Evolutionary conservation across 2,329 filamentous ascomycete genomes (phyloP).

Genomic region (Hypocreales sp.): DNA sequence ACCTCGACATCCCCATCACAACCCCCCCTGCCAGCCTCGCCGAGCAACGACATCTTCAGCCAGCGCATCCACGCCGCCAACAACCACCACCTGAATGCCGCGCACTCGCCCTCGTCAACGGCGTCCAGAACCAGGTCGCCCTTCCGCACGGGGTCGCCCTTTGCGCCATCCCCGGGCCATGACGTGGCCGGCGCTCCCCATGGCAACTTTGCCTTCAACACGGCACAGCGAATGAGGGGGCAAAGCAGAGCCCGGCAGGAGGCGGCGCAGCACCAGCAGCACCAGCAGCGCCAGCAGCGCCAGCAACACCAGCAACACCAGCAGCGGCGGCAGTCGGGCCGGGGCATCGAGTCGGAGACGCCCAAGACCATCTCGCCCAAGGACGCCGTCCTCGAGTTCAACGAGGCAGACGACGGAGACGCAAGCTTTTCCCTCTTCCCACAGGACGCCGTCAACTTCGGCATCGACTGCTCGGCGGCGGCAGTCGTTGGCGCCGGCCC

Average conservation of each 20-base stretch:
- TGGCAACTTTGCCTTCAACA: constrained; percentile 23
- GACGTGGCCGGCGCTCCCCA: constrained; percentile 20
- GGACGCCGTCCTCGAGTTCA: constrained; percentile 76
- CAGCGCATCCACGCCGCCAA: constrained; percentile 69
- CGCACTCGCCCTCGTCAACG: constrained; percentile 30
- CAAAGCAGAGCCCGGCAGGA: constrained; percentile 46
- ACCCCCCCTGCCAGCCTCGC: constrained; percentile 29
- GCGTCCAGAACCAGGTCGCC: constrained; percentile 58
- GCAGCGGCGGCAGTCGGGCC: constrained; percentile 9
- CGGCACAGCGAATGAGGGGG: constrained; percentile 44
- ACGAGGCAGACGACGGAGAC: constrained; percentile 57
- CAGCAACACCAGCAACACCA: background rate
- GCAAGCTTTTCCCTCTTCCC: constrained; percentile 61
- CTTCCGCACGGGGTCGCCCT: constrained; percentile 57
- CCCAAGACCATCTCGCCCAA: constrained; percentile 91
- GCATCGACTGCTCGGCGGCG: constrained; percentile 23
- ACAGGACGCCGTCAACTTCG: constrained; percentile 33
- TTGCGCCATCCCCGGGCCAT: constrained; percentile 29
- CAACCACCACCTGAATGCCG: constrained; percentile 50
- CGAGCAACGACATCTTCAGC: constrained; percentile 45
- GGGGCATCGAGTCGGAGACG: constrained; percentile 27
- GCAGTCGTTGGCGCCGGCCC: constrained; percentile 7
- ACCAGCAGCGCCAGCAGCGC: constrained; percentile 11
- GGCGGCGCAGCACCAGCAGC: constrained; percentile 23
- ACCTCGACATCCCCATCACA: constrained; percentile 38